A percentile compares a stretch with the other conserved stretches of the same genome.
These are phyloP conservation scores for Epichloe amarillans DNA, from an alignment of 2,329 filamentous ascomycete genomes.

Conservation along the genomic window DNA sequence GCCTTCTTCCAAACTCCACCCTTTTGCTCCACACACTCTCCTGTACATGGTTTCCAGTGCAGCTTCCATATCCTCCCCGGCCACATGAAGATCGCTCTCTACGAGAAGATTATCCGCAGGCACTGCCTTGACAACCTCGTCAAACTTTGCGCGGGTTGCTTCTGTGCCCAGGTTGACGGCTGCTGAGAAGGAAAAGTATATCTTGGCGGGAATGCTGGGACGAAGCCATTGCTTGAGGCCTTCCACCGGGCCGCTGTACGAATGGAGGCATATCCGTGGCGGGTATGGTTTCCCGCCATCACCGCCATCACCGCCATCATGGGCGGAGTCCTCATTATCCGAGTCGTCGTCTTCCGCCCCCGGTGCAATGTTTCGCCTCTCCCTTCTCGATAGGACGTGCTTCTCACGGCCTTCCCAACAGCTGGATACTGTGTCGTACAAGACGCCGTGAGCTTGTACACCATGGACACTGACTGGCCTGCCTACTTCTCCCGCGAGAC, in stretches of 20 bases:
- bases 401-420: constrained; percentile 61
- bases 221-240: constrained; percentile 67
- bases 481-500: constrained; percentile 52
- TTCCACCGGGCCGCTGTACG: constrained; percentile 69
- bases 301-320: constrained; percentile 3
- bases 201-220: constrained; percentile 54
- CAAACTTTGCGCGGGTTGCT: constrained; percentile 34
- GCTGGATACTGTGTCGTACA: constrained; percentile 51
- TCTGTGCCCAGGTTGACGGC: constrained; percentile 61
- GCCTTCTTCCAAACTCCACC: constrained; percentile 63
- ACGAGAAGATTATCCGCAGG: constrained; percentile 70
- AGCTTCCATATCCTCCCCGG: constrained; percentile 68
- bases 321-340: constrained; percentile 22
- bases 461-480: constrained; percentile 58
- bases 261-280: constrained; percentile 84
- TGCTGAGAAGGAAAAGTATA: constrained; percentile 82
- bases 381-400: constrained; percentile 43
- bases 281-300: constrained; percentile 50
- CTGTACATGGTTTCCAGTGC: constrained; percentile 61
- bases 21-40: constrained; percentile 65
- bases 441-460: constrained; percentile 60
- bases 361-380: constrained; percentile 36
- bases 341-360: constrained; percentile 30
- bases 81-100: constrained; percentile 81
- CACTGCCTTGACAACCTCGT: constrained; percentile 54